Percentiles rank a stretch among this genome's conserved stretches.
Conservation (phyloP, 768 basidiomycete genomes). For the Mycena amicta region DNA sequence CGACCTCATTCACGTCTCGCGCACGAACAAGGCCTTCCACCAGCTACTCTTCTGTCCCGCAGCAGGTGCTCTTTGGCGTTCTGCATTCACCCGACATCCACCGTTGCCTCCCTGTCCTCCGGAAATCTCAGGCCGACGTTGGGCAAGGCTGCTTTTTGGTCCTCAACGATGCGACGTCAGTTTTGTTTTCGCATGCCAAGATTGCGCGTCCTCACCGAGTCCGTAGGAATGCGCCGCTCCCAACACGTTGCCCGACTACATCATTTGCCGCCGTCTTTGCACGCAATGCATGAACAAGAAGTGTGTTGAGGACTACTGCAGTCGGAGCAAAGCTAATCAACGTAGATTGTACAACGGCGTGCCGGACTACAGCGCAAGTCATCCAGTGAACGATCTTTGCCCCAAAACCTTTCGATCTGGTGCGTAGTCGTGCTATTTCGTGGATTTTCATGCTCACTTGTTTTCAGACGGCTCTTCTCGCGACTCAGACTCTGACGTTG, state of each 20-base stretch:
- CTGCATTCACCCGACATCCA: conserved; percentile 16
- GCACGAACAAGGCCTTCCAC: conserved; percentile 31
- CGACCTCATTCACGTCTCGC: conserved; percentile 37
- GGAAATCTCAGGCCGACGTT: conserved; percentile 25
- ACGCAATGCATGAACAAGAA: conserved; percentile 8
- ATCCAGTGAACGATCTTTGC: conserved; percentile 2
- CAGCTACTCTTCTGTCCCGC: conserved; percentile 27
- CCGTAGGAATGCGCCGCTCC: conserved; percentile 9
- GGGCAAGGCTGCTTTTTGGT: conserved; percentile 30
- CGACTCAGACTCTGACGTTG: background rate
- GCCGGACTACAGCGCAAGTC: too few species aligned
- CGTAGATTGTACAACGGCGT: conserved; percentile 1
- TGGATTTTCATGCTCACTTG: background rate
- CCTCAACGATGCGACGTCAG: conserved; percentile 27
- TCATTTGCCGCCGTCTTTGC: conserved; percentile 14
- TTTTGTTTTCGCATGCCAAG: background rate
- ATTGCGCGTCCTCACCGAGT: background rate
- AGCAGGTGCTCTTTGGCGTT: conserved; percentile 29
- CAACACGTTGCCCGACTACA: conserved; percentile 10
- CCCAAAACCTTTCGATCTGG: too few species aligned
- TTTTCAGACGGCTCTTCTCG: conserved; percentile 2
- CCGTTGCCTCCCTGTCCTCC: conserved; percentile 25
- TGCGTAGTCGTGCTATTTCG: too few species aligned
- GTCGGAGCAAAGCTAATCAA: background rate
- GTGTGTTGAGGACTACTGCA: background rate